These are phyloP conservation scores for Suillus cothurnatus DNA, from an alignment of 768 basidiomycete species.

Conservation along the genomic window DNA sequence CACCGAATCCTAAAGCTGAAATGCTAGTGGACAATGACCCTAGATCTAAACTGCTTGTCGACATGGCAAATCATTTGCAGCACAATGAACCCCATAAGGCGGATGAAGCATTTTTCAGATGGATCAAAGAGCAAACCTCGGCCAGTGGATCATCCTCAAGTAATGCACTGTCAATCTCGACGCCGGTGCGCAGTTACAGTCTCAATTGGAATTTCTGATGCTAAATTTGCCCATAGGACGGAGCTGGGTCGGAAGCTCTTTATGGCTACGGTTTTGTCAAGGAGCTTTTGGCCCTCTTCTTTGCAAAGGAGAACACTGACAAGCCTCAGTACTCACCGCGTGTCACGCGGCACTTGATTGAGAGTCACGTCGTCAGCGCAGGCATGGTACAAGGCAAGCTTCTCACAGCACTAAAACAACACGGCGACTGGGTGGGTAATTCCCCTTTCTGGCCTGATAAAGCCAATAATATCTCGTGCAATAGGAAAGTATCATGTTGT, in stretches of 20 bases:
- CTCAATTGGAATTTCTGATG: conserved; percentile 10
- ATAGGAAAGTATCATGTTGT: conserved; percentile 46
- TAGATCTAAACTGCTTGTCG: conserved; percentile 36
- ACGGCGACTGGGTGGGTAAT: conserved; percentile 67
- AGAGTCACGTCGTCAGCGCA: conserved; percentile 54
- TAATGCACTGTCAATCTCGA: conserved; percentile 6
- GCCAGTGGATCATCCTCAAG: neutral
- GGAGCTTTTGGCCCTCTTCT: conserved; percentile 51
- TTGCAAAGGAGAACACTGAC: conserved; percentile 37
- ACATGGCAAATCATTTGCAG: conserved; percentile 43
- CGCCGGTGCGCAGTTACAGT: neutral
- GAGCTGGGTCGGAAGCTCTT: conserved; percentile 19
- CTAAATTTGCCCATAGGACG: conserved; percentile 8
- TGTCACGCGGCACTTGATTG: conserved; percentile 58
- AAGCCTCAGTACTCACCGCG: conserved; percentile 54
- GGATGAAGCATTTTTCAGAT: conserved; percentile 62
- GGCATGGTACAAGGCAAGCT: conserved; percentile 66
- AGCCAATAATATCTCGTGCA: neutral
- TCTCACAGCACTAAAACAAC: conserved; percentile 50
- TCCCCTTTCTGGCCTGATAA: too few relatives aligned
- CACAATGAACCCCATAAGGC: conserved; percentile 52
- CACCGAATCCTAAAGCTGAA: conserved; percentile 8
- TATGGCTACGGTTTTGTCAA: conserved; percentile 59
- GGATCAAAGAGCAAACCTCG: conserved; percentile 46
- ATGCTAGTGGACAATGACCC: conserved; percentile 20